A percentile compares a stretch with the other conserved stretches of the same genome.
Evolutionary conservation across 805 yeast genomes (phyloP).

Genomic region (Wickerhamiella kazuoi): DNA sequence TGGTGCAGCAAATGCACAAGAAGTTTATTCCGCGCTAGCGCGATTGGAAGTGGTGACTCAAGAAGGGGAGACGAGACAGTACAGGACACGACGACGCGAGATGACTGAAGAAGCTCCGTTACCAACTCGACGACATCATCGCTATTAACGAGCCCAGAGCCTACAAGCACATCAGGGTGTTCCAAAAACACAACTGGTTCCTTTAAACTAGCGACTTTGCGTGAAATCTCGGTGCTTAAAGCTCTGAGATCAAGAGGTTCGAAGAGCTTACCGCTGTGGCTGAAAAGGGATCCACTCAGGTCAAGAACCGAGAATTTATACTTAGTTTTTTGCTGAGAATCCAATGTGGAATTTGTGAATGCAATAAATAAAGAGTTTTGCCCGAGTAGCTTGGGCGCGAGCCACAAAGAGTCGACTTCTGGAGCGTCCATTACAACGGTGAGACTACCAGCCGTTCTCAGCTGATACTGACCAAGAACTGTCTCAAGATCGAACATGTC

Average conservation of each 20-base stretch:
- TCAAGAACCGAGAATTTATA: slow-evolving; percentile 7
- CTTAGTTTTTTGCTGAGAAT: slow-evolving; percentile 4
- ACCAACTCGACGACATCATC: slow-evolving; percentile 23
- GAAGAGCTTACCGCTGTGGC: slow-evolving; percentile 1
- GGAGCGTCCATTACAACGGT: slow-evolving; percentile 15
- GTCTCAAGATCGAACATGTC: too few relatives aligned
- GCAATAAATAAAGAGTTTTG: background rate
- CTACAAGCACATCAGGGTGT: slow-evolving; percentile 29
- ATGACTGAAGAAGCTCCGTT: slow-evolving; percentile 19
- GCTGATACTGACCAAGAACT: too few relatives aligned
- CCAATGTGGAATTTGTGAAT: slow-evolving; percentile 9
- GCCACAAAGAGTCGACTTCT: slow-evolving; percentile 16
- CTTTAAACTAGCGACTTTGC: too few relatives aligned
- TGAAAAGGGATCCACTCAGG: slow-evolving; percentile 7
- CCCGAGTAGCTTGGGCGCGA: slow-evolving; percentile 4
- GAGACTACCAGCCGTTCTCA: too few relatives aligned
- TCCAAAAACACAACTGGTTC: slow-evolving; percentile 33
- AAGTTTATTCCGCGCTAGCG: slow-evolving; percentile 28
- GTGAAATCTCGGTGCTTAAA: slow-evolving; percentile 5
- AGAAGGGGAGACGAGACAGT: slow-evolving; percentile 25
- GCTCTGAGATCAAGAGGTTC: slow-evolving; percentile 2
- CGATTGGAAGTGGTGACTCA: slow-evolving; percentile 18
- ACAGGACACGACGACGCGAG: slow-evolving; percentile 22
- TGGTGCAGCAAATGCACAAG: slow-evolving; percentile 32
- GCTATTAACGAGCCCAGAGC: slow-evolving; percentile 25